Conservation (phyloP, 2,329 filamentous ascomycete species). For the Purpureocillium lavendulum region DNA sequence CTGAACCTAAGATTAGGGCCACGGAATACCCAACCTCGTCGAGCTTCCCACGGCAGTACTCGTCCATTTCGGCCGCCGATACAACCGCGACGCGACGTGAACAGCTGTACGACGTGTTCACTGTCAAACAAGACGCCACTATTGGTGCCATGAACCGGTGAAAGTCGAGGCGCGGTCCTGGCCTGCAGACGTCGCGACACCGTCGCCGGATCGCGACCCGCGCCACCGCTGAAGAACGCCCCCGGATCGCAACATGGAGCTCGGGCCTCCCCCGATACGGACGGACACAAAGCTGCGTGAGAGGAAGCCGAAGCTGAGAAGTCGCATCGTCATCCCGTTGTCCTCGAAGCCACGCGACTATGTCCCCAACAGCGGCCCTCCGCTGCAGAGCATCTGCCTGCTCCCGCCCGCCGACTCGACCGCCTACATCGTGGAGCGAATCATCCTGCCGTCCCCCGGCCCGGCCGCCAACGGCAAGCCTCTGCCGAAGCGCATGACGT, state of each 20-base stretch:
- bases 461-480: conserved; percentile 23
- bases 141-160: not conserved
- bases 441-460: conserved; percentile 32
- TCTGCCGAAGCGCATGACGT: conserved; percentile 37
- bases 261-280: not conserved
- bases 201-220: not conserved
- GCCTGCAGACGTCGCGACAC: not conserved
- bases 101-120: no score
- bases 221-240: no score
- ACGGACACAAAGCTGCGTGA: not conserved
- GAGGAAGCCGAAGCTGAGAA: not conserved
- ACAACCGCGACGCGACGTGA: no score
- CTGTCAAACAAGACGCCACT: no score
- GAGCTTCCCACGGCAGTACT: no score
- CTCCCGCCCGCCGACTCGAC: conserved; percentile 40
- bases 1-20: no score
- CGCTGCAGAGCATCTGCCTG: conserved; percentile 37
- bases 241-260: no score
- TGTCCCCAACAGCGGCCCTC: conserved; percentile 37
- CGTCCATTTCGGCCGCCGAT: no score
- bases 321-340: not conserved
- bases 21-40: no score
- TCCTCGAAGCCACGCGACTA: conserved; percentile 23
- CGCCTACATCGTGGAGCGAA: conserved; percentile 48
- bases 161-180: not conserved